Percentiles rank a stretch among this genome's conserved stretches.
phyloP scores from a whole-genome alignment of 768 basidiomycete species.

The Suillus decipiens region DNA sequence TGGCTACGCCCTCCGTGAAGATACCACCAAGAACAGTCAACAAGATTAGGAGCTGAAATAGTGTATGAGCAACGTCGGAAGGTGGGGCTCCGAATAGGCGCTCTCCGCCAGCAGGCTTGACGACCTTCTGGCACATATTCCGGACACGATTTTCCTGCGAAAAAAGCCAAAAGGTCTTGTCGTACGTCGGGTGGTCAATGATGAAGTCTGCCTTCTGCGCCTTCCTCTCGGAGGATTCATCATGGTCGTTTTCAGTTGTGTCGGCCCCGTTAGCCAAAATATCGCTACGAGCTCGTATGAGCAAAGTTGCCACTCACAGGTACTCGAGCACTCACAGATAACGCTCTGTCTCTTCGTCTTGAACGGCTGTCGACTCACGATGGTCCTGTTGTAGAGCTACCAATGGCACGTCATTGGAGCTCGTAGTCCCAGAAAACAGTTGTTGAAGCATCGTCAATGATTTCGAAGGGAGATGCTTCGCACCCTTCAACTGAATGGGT shows the following conservation, averaged over 20 bases:
- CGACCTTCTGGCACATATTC: constrained; percentile 76
- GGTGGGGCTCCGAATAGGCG: constrained; percentile 83
- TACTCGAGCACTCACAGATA: constrained; percentile 57
- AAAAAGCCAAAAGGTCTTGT: constrained; percentile 89
- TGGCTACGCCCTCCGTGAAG: constrained; percentile 79
- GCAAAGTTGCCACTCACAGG: background rate
- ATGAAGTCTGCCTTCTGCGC: constrained; percentile 88
- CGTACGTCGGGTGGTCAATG: constrained; percentile 83
- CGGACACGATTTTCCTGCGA: constrained; percentile 77
- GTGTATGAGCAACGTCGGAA: constrained; percentile 61
- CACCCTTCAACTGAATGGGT: constrained; percentile 28
- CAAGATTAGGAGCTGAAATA: constrained; percentile 76
- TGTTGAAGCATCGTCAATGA: constrained; percentile 64
- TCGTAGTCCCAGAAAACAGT: constrained; percentile 61
- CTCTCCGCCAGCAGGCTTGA: constrained; percentile 80
- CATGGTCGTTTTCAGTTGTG: constrained; percentile 53
- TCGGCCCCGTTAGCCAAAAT: constrained; percentile 58
- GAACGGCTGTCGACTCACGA: constrained; percentile 31
- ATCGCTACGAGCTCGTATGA: constrained; percentile 47
- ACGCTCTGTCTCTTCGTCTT: constrained; percentile 63
- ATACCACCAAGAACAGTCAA: constrained; percentile 80
- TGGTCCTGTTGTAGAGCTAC: constrained; percentile 47
- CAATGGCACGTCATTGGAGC: constrained; percentile 58
- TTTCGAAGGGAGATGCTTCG: constrained; percentile 54
- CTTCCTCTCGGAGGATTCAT: constrained; percentile 66